Evolutionary conservation across 202 grass and related monocot species (phyloP).

Genomic region (Carex sylvatica): DNA sequence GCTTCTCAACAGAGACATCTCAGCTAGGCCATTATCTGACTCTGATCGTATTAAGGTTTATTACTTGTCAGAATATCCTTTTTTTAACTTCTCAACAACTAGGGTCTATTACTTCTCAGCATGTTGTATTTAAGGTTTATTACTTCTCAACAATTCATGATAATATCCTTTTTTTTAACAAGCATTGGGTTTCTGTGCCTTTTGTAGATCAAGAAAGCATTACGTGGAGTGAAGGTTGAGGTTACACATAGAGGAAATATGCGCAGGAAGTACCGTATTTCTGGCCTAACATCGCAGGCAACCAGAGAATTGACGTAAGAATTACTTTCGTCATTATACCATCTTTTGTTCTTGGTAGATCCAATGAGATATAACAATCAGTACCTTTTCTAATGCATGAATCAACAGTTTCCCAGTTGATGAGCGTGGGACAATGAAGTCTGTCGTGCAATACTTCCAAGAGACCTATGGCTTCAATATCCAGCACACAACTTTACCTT

Average conservation of each 20-base stretch:
- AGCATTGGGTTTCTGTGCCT: constrained; percentile 2
- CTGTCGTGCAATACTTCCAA: constrained; percentile 83
- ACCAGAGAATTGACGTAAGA: constrained; percentile 84
- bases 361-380: not conserved
- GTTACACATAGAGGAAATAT: constrained; percentile 92
- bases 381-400: constrained; percentile 22
- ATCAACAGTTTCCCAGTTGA: constrained; percentile 72
- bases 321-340: constrained; percentile 5
- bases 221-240: constrained; percentile 89
- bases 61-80: constrained; percentile 7
- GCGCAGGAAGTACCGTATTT: constrained; percentile 94
- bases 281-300: constrained; percentile 88
- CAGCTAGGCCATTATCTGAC: constrained; percentile 82
- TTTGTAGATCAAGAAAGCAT: constrained; percentile 76
- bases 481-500: constrained; percentile 80
- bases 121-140: constrained; percentile 67
- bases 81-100: constrained; percentile 59
- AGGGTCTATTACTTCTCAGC: constrained; percentile 42
- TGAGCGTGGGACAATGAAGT: constrained; percentile 86
- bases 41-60: constrained; percentile 90
- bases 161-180: constrained; percentile 20
- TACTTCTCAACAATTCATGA: not conserved
- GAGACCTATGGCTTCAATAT: constrained; percentile 95
- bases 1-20: constrained; percentile 84
- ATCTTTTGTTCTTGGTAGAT: not conserved